Base-by-base conservation (phyloP, 2,329 filamentous ascomycete genomes). In the Daldinia sp. region DNA sequence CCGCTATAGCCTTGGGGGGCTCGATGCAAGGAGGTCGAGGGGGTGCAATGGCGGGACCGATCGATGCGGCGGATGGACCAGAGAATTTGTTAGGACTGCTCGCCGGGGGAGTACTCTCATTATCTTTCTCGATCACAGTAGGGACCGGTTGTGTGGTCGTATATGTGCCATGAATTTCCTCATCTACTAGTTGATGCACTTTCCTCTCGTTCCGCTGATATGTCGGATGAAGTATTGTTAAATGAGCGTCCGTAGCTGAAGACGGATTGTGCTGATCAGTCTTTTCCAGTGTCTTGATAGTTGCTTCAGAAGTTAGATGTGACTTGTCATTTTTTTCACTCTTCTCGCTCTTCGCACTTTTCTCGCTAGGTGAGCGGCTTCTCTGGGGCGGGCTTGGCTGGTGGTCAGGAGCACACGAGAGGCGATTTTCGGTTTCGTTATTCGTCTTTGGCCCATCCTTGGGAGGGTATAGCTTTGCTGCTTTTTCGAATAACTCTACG, bases 221-320 rank as follows among this genome's bases (percentile, higher is more conserved):
- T 10, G 66, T 10, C 17, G 73, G 69, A 51, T 68, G 72, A 62
- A 71, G 70, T 13, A 69, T 66, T 35, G 70, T 66, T 57, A 72
- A 74, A 51, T 68, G 71, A 4, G 68, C 71, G 48, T 67, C 73
- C 23, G 69, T 69, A 11, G 70, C 64, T 13, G 35, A 58, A 2
- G 72, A 71, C 21, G 72, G 70, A 58, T 72, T 72, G 57, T 73
- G 58, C 35, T 70, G 69, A 59, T 69, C 64, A 25, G 29, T 47
- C 59, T 69, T 59, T 4, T 55, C 37, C 39, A 56, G 54, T 2
- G 47, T 53, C 34, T 70, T 69, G 29, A 67, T 61, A 15, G 34
- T 29, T 32, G 61, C 66, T 17, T 68, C 67, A 47, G 69, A 64
- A 21, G 69, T 66, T 49, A 61, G 68, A 63, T 71, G 64, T 3